Evolutionary conservation across 2,329 filamentous ascomycete genomes (phyloP).

Genomic region (Xylariaceae sp.): DNA sequence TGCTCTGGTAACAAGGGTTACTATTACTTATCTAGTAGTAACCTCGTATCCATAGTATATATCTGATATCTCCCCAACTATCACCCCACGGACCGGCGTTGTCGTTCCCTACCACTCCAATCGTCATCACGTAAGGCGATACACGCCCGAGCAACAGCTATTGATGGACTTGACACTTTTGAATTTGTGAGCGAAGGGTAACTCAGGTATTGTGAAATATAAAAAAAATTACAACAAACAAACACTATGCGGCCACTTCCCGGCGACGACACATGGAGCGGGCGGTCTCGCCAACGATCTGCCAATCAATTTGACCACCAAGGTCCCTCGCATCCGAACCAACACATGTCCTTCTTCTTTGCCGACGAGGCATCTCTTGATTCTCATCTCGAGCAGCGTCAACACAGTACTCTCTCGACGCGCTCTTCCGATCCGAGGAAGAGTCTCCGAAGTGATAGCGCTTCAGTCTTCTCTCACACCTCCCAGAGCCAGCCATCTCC

Average conservation of each 20-base stretch:
- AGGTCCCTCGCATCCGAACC: slow-evolving; percentile 31
- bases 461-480: slow-evolving; percentile 31
- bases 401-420: slow-evolving; percentile 23
- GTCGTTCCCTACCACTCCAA: too few relatives aligned
- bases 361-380: slow-evolving; percentile 48
- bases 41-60: too few relatives aligned
- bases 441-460: slow-evolving; percentile 28
- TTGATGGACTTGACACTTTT: too few relatives aligned
- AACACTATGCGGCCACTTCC: slow-evolving; percentile 42
- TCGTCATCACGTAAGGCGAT: too few relatives aligned
- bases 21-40: too few relatives aligned
- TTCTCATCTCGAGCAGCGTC: slow-evolving; percentile 33
- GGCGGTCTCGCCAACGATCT: slow-evolving; percentile 39
- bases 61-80: too few relatives aligned
- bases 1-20: too few relatives aligned
- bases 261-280: slow-evolving; percentile 40
- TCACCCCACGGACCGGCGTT: too few relatives aligned
- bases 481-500: slow-evolving; percentile 27
- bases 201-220: too few relatives aligned
- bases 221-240: neutral
- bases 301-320: slow-evolving; percentile 36
- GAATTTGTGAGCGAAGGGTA: too few relatives aligned
- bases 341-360: slow-evolving; percentile 50
- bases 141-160: too few relatives aligned
- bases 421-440: slow-evolving; percentile 23